Base-by-base conservation (phyloP, 805 yeast genomes). In the Starmerella stellata region DNA sequence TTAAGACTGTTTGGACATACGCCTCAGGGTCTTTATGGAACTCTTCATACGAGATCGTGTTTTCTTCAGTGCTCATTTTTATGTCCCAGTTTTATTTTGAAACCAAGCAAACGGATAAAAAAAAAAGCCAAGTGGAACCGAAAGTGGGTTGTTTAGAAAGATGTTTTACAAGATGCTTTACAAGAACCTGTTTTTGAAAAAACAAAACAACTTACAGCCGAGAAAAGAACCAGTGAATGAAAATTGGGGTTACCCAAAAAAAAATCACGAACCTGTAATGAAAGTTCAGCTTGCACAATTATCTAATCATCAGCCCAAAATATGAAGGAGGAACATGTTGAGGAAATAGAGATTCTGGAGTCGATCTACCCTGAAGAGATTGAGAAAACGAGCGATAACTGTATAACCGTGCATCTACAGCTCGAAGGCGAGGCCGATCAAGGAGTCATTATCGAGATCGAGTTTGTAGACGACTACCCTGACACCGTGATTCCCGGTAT, bases 291-390 rank as follows among this genome's bases (percentile, higher is more conserved):
- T n/a, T n/a, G n/a, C n/a, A n/a, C n/a, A n/a, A n/a, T n/a, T n/a
- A n/a, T n/a, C n/a, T n/a, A n/a, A n/a, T n/a, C n/a, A n/a, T n/a
- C n/a, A n/a, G n/a, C n/a, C n/a, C n/a, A n/a, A n/a, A n/a, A n/a
- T 15, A 32, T 32, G 85, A 53, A 58, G 38, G 94, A 80, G 56
- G 95, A 90, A 53, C 95, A 87, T 55, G 57, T 53, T 21, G 94
- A 87, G 59, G 98, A 87, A 57, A 56, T 90, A 34, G 95, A 85
- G 57, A 83, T 90, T 38, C 67, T 87, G 41, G 75, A 80, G 54
- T 75, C 92, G 15, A 87, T 87, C 39, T 87, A 90, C 55, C 98
- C 96, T 4, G 95, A 87, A 53, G 98, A 87, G 56, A 59, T 81
- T 24, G 59, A 54, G n/a, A 51, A 54, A 19, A 49, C 64, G 27